phyloP scores from a whole-genome alignment of 2,329 filamentous ascomycete genomes.

The Pleurostoma richardsiae region DNA sequence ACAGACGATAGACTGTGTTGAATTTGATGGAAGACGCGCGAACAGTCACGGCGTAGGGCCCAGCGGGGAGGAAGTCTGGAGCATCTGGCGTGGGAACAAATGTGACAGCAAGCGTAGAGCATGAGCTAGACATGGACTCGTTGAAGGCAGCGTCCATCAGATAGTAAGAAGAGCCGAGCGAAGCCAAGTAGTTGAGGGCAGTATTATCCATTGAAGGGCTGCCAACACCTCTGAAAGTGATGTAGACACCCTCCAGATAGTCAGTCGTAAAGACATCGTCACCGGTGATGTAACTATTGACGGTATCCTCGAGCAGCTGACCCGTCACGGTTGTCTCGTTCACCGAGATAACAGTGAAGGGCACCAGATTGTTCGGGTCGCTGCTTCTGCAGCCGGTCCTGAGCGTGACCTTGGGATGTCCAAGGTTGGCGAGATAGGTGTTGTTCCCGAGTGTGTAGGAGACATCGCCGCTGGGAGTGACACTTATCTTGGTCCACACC shows the following conservation, averaged over 20 bases:
- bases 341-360: constrained; percentile 21
- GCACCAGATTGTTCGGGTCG: constrained; percentile 5
- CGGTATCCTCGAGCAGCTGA: constrained; percentile 16
- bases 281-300: constrained; percentile 22
- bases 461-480: constrained; percentile 18
- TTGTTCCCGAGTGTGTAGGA: constrained; percentile 27
- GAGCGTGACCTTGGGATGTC: constrained; percentile 19
- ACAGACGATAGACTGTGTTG: constrained; percentile 14
- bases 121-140: constrained; percentile 4
- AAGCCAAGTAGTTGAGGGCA: constrained; percentile 11
- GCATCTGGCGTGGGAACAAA: constrained; percentile 2
- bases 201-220: constrained; percentile 13
- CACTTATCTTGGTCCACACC: constrained; percentile 10
- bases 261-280: constrained; percentile 30
- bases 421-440: constrained; percentile 27
- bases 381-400: constrained; percentile 5
- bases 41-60: constrained; percentile 13
- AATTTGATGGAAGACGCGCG: constrained; percentile 11
- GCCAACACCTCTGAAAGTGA: constrained; percentile 17
- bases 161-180: constrained; percentile 8
- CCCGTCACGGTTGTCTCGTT: constrained; percentile 20
- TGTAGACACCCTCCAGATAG: constrained; percentile 25
- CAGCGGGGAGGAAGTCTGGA: constrained; percentile 8
- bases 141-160: constrained; percentile 12
- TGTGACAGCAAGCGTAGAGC: constrained; percentile 5